Percentiles rank a stretch among this genome's conserved stretches.
Evolutionary conservation across 192 early-diverging fungal genomes (phyloP).

Genomic region (Backusella parvicylindrica): DNA sequence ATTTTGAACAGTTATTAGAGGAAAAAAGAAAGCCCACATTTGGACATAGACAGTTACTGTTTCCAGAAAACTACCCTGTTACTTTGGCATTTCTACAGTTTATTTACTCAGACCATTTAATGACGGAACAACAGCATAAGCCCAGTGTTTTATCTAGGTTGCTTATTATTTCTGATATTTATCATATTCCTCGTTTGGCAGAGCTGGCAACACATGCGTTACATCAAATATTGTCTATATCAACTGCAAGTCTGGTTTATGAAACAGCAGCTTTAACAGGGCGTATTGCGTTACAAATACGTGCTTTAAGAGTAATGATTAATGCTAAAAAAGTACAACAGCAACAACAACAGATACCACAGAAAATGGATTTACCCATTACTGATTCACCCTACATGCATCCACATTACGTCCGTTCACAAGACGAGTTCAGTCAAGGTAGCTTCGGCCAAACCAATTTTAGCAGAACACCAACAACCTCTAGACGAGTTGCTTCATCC

Average conservation of each 20-base stretch:
- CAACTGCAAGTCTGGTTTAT: slow-evolving; percentile 60
- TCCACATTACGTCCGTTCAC: background rate
- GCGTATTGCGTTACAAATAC: slow-evolving; percentile 57
- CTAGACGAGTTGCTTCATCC: background rate
- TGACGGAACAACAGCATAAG: slow-evolving; percentile 60
- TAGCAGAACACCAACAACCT: background rate
- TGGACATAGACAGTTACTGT: slow-evolving; percentile 24
- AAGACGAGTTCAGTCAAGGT: background rate
- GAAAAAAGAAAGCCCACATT: background rate
- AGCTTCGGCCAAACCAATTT: background rate
- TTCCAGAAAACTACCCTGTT: slow-evolving; percentile 25
- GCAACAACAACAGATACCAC: slow-evolving; percentile 14
- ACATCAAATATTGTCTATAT: slow-evolving; percentile 54
- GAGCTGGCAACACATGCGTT: slow-evolving; percentile 52
- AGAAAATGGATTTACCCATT: background rate
- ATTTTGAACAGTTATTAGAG: slow-evolving; percentile 40
- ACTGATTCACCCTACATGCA: background rate
- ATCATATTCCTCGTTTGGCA: slow-evolving; percentile 49
- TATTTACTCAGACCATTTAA: slow-evolving; percentile 46
- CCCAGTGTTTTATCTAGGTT: slow-evolving; percentile 58
- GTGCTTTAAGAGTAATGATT: slow-evolving; percentile 51
- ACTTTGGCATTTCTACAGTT: slow-evolving; percentile 30
- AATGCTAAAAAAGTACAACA: slow-evolving; percentile 50
- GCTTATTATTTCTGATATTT: slow-evolving; percentile 54
- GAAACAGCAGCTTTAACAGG: slow-evolving; percentile 60